Conservation (phyloP, 2,329 filamentous ascomycete genomes). For the Sporothrix euskadiensis region DNA sequence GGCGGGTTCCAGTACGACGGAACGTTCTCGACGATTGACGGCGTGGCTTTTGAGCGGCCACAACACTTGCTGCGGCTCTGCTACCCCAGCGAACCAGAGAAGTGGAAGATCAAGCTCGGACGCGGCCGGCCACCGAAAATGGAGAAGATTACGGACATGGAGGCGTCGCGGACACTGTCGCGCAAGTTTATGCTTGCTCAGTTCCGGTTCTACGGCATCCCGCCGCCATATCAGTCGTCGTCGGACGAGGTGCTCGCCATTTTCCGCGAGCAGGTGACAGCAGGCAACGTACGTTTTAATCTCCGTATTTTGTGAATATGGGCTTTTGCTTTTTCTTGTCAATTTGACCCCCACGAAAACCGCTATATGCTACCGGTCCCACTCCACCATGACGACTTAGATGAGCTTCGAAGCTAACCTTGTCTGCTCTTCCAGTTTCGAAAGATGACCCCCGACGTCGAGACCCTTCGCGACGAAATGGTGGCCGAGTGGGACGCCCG, state of each 20-base stretch:
- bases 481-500: constrained; percentile 33
- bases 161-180: constrained; percentile 32
- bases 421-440: constrained; percentile 26
- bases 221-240: constrained; percentile 34
- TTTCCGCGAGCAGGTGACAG: constrained; percentile 32
- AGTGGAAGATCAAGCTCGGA: constrained; percentile 35
- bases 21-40: constrained; percentile 33
- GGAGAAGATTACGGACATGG: constrained; percentile 33
- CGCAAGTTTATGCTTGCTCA: constrained; percentile 34
- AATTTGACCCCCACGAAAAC: neutral
- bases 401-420: constrained; percentile 10
- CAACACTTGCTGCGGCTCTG: constrained; percentile 34
- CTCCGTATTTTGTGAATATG: no score
- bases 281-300: constrained; percentile 29
- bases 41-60: constrained; percentile 34
- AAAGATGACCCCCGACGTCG: constrained; percentile 32
- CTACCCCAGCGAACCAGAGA: constrained; percentile 33
- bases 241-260: constrained; percentile 31
- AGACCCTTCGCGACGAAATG: constrained; percentile 33
- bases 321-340: neutral
- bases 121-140: constrained; percentile 34
- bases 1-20: constrained; percentile 41
- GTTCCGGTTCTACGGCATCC: constrained; percentile 35
- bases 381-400: neutral
- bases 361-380: neutral